Base-by-base conservation (phyloP, 345 rosid species). In the Euphorbia pulcherrima region DNA sequence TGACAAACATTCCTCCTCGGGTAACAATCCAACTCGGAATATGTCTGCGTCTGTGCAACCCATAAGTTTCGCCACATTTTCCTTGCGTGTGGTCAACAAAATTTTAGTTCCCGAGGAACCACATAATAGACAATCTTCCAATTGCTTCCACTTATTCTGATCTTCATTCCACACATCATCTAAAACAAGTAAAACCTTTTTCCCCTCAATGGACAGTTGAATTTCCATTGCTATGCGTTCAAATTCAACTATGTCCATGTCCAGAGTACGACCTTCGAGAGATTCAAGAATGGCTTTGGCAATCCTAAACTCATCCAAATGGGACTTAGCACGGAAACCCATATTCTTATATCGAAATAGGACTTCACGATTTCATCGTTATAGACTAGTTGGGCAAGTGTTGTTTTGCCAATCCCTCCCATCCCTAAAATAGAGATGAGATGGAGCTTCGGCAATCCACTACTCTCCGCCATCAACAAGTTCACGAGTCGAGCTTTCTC, bases 311-410 rank as follows among this genome's bases (percentile, higher is more conserved):
- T 40, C 24, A 12, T 71, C 50, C 14, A 71, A 62, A n/a, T n/a
- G n/a, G 7, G 68, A 41, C 9, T 63, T 24, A 3, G 73, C 10
- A 63, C 68, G 37, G 68, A 63, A 4, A 71, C 69, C 74, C 74
- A 71, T 2, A 71, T 56, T 6, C 23, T 64, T 46, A n/a, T 44
- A 0, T 44, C 18, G 27, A 71, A 71, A 16, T 64, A 2, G 8
- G n/a, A n/a, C n/a, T n/a, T n/a, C n/a, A n/a, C n/a, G n/a, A n/a
- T n/a, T n/a, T n/a, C n/a, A n/a, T n/a, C n/a, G n/a, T n/a, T n/a
- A n/a, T n/a, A n/a, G n/a, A n/a, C n/a, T n/a, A n/a, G n/a, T n/a
- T n/a, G n/a, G n/a, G n/a, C n/a, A n/a, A n/a, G n/a, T n/a, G n/a
- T n/a, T n/a, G n/a, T n/a, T n/a, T n/a, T n/a, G n/a, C n/a, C n/a